These are phyloP conservation scores for Naganishia liquefaciens DNA, from an alignment of 1,284 basidiomycete species.

Conservation along the genomic window DNA sequence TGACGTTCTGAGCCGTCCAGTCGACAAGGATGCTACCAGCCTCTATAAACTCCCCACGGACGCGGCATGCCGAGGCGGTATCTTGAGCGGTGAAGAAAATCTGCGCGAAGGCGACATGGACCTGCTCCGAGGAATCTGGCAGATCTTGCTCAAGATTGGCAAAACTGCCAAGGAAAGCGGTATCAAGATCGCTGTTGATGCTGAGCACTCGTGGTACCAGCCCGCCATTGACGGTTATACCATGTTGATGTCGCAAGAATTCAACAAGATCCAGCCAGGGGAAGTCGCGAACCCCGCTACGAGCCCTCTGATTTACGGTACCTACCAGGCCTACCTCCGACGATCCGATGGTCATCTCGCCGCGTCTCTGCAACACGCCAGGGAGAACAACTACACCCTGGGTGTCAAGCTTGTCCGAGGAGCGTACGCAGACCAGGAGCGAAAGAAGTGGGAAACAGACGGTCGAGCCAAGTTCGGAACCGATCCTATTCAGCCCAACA, in stretches of 20 bases:
- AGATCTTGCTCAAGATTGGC: constrained; percentile 60
- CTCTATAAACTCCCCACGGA: constrained; percentile 38
- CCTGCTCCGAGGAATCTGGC: constrained; percentile 63
- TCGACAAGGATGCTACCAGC: constrained; percentile 16
- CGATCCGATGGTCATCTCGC: constrained; percentile 64
- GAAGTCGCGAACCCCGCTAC: constrained; percentile 39
- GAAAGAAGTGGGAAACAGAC: constrained; percentile 48
- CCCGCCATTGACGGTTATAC: constrained; percentile 79
- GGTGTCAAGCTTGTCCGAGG: constrained; percentile 95
- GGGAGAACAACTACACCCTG: constrained; percentile 69
- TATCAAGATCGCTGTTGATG: constrained; percentile 69
- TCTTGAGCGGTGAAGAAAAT: constrained; percentile 46
- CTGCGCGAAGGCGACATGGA: constrained; percentile 59
- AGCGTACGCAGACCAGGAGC: constrained; percentile 83
- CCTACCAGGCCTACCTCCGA: constrained; percentile 81
- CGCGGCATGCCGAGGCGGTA: constrained; percentile 37
- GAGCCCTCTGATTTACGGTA: constrained; percentile 70
- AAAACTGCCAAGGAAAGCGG: constrained; percentile 38
- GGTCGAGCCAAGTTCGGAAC: constrained; percentile 41
- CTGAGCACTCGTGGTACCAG: constrained; percentile 77
- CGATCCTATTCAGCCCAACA: constrained; percentile 56
- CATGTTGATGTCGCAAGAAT: constrained; percentile 70
- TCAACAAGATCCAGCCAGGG: constrained; percentile 61
- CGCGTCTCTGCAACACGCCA: constrained; percentile 69
- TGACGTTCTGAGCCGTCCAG: constrained; percentile 39